Percentiles rank a stretch among this genome's conserved stretches.
These are phyloP conservation scores for Coffea humblotiana DNA, from an alignment of 305 asterid genomes.

Conservation along the genomic window DNA sequence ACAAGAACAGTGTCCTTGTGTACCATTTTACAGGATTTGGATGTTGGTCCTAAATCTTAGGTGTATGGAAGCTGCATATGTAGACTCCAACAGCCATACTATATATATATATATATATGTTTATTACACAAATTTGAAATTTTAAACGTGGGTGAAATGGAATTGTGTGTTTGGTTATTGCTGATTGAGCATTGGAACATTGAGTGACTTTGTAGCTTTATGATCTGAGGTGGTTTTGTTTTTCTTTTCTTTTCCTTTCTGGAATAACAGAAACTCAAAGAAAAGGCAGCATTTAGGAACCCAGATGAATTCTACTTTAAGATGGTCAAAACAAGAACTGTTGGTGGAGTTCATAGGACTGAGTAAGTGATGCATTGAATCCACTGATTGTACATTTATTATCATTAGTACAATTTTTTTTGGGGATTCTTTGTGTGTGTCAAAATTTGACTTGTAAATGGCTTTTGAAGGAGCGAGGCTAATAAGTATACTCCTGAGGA, in stretches of 20 bases:
- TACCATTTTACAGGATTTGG: not conserved
- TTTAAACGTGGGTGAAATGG: not conserved
- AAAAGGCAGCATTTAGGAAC: constrained; percentile 76
- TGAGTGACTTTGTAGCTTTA: not conserved
- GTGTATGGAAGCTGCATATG: not conserved
- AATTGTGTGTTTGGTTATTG: not conserved
- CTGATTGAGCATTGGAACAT: not conserved
- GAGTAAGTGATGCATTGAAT: constrained; percentile 50
- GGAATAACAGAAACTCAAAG: constrained; percentile 73
- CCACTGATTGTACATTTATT: not conserved
- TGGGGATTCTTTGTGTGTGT: not conserved
- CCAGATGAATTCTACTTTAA: constrained; percentile 90
- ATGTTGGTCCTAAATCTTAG: too few species aligned
- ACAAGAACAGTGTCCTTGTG: not conserved
- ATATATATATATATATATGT: too few species aligned
- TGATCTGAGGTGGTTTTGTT: not conserved
- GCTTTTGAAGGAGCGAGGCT: constrained; percentile 55
- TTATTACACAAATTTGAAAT: too few species aligned
- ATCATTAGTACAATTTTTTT: too few species aligned
- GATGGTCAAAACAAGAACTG: constrained; percentile 64
- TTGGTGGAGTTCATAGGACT: constrained; percentile 64
- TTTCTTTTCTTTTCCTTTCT: not conserved
- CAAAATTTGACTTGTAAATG: constrained; percentile 20
- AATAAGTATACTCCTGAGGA: constrained; percentile 65
- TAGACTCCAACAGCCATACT: not conserved